Conservation (phyloP, 2,329 filamentous ascomycete genomes). For the Orbilia blumenaviensis region DNA sequence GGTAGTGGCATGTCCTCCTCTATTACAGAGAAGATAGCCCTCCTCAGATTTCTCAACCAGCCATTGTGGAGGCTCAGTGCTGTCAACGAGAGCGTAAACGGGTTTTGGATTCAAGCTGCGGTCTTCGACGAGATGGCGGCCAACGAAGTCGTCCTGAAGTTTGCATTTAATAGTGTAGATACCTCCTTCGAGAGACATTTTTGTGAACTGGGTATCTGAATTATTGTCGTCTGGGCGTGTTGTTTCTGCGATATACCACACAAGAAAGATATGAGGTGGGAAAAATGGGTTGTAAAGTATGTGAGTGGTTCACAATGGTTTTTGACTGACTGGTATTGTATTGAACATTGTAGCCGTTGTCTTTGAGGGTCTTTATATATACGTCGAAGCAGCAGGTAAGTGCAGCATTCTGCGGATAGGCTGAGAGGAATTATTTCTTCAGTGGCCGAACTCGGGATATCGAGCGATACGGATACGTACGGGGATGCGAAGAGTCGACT, state of each 20-base stretch:
- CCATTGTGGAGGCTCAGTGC: background rate
- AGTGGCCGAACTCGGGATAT: background rate
- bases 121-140: constrained; percentile 7
- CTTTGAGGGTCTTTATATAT: background rate
- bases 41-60: background rate
- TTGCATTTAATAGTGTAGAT: constrained; percentile 9
- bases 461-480: background rate
- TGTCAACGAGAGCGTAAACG: background rate
- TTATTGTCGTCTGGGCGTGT: background rate
- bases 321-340: background rate
- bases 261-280: background rate
- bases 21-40: background rate
- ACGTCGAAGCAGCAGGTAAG: background rate
- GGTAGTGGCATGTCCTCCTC: background rate
- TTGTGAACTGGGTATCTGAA: background rate
- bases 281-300: background rate
- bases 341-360: background rate
- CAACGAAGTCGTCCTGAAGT: background rate
- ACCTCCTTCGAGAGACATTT: constrained; percentile 9
- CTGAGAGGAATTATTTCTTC: background rate
- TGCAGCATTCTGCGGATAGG: background rate
- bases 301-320: too few species aligned
- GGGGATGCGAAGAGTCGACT: background rate
- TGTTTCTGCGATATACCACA: background rate
- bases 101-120: background rate